Base-by-base conservation (phyloP, 2,329 filamentous ascomycete species). In the Helicocarpus griseus region DNA sequence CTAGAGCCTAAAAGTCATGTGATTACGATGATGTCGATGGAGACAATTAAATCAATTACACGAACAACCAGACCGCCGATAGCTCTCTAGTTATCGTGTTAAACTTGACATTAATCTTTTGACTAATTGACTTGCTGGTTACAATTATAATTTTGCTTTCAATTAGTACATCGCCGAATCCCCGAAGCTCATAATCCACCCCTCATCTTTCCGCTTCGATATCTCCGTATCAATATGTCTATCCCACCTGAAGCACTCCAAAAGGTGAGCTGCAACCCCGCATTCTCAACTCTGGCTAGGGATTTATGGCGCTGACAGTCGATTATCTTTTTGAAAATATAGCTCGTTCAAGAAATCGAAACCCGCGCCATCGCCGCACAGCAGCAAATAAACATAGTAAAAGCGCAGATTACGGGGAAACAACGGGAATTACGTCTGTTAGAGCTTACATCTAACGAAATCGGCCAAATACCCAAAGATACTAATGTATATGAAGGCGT, bases 281-380 rank as follows among this genome's bases (percentile, higher is more conserved):
- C 19, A 17, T 43, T n/a, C 6, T 38, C 7, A 8, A 4, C 29
- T 14, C 19, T 33, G 14, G 3, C 29, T 7, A 21, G 8, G 21
- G 6, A n/a, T 13, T 40, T 39, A 19, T 9, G 14, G 14, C 11
- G 26, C 36, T 49, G 14, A 39, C 47, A 40, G n/a, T 14, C 22
- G 2, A 13, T 49, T 1, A 1, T 29, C 19, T 45, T 19, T 49
- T 13, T 21, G n/a, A 31, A 38, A 48, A 33, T 54, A 50, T 58
- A 96, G 91, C 77, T 96, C 56, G 82, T 95, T 62, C 86, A 87
- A 69, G 93, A 97, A 73, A 96, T 97, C 63, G 89, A 96, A 73
- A 83, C 85, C 58, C 93, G 95, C 68, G 90, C 90, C 13, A 74
- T 87, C 38, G 84, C 85, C 56, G 87, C 93, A 14, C 89, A 95